A percentile compares a stretch with the other conserved stretches of the same genome.
Evolutionary conservation across 139 green algal genomes (phyloP).

Genomic region (Chlamydomonas sphaeroides): DNA sequence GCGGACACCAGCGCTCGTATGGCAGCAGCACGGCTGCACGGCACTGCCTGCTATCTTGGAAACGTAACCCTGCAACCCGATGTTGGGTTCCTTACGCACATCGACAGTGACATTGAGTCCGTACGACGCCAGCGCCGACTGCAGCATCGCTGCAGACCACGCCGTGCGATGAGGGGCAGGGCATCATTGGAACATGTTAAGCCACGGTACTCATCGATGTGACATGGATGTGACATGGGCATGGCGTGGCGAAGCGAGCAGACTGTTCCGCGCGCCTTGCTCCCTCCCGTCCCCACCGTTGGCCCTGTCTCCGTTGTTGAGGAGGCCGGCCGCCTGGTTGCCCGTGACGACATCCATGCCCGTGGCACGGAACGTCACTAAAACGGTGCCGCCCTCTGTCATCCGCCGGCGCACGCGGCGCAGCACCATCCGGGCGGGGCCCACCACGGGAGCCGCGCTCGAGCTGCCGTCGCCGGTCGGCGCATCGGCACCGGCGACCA

Average conservation of each 20-base stretch:
- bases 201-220: background rate
- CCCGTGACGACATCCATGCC: background rate
- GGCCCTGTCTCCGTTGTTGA: conserved; percentile 9
- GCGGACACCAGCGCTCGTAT: too few species aligned
- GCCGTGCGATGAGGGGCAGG: background rate
- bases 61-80: too few species aligned
- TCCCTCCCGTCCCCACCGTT: background rate
- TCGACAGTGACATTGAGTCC: too few species aligned
- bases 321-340: conserved; percentile 10
- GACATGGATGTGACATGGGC: background rate
- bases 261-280: too few species aligned
- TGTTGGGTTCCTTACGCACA: too few species aligned
- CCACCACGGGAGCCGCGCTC: too few species aligned
- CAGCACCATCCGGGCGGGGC: background rate
- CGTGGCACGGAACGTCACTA: background rate
- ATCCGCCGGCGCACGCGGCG: background rate
- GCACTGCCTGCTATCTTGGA: too few species aligned
- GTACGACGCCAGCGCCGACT: too few species aligned
- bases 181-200: background rate
- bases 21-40: too few species aligned
- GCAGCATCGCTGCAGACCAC: background rate
- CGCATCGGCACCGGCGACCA: too few species aligned
- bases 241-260: too few species aligned
- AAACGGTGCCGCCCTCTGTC: background rate
- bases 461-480: too few species aligned